Base-by-base conservation (phyloP, 805 yeast species). In the Monosporozyma servazzii region DNA sequence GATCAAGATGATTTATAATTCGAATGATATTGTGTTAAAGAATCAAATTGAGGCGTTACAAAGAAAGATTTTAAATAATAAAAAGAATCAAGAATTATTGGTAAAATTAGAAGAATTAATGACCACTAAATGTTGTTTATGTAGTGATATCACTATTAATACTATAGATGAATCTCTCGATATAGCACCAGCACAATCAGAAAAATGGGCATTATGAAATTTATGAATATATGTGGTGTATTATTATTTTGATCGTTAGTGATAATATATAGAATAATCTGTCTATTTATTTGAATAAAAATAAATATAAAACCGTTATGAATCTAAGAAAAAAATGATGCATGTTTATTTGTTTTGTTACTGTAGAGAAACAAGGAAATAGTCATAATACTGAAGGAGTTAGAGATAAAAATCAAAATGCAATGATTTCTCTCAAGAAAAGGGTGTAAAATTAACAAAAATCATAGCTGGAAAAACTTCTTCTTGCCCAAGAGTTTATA, bases 111-210 rank as follows among this genome's bases (percentile, higher is more conserved):
- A 87, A 57, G 68, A 72, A 0, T 58, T 86, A 17, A 64, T 87
- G 21, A 71, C 80, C 0, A 75, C 76, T 21, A 85, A 81, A 55
- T 89, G 97, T 66, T 77, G 82, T 8, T 67, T 88, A 10, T 89
- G 96, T 65, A 82, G 88, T 53, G 95, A 85, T 48, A 70, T 80
- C 48, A 83, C 79, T 61, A 81, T 90, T 51, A 82, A 79, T 48
- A 75, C 77, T 15, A 75, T 89, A 45, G 96, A 88, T 56, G 77
- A 77, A 50, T 80, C 82, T 7, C 71, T 88, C 37, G 62, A 72
- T n/a, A 39, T 56, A 2, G 73, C 72, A 42, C 73, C 68, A 46
- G 61, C 55, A 2, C 76, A 73, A 37, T 64, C 68, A 6, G 62
- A 61, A n/a, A 76, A 70, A 42, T 82, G 87, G 87, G 72, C 18